Conservation (phyloP, 495 filamentous ascomycete species). For the Xylaria sp. region DNA sequence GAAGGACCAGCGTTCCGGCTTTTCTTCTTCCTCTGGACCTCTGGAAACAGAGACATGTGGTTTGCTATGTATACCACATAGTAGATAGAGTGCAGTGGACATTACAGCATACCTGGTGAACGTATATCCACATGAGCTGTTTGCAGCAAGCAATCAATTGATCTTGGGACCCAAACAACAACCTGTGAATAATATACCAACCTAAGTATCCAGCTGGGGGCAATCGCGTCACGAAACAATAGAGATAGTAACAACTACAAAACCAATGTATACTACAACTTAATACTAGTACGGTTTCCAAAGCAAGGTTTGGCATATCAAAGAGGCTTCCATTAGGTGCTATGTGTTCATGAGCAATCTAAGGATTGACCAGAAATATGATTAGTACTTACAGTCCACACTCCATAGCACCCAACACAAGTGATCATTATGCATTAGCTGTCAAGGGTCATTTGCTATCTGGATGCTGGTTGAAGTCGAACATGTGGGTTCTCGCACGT, state of each 20-base stretch:
- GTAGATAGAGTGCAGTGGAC: background rate
- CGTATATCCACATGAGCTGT: background rate
- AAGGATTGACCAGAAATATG: too few species aligned
- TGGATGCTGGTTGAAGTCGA: background rate
- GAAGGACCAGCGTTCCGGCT: conserved; percentile 41
- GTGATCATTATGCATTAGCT: background rate
- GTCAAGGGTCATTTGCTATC: background rate
- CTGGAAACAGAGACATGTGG: conserved; percentile 12
- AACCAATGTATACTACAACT: background rate
- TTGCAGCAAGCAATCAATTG: conserved; percentile 17
- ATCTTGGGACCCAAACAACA: background rate
- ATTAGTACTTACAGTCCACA: too few species aligned
- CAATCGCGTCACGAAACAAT: background rate
- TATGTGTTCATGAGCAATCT: background rate
- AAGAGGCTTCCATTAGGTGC: background rate
- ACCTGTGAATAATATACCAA: background rate
- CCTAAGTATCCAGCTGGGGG: background rate
- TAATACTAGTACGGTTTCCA: background rate
- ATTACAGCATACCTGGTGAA: background rate
- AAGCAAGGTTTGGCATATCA: background rate
- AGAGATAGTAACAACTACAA: background rate
- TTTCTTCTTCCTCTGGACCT: conserved; percentile 17
- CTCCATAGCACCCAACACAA: background rate
- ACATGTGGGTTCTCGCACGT: background rate
- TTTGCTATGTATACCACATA: conserved; percentile 1